Conservation (phyloP, 768 basidiomycete genomes). For the Leccinum pellstonianum region DNA sequence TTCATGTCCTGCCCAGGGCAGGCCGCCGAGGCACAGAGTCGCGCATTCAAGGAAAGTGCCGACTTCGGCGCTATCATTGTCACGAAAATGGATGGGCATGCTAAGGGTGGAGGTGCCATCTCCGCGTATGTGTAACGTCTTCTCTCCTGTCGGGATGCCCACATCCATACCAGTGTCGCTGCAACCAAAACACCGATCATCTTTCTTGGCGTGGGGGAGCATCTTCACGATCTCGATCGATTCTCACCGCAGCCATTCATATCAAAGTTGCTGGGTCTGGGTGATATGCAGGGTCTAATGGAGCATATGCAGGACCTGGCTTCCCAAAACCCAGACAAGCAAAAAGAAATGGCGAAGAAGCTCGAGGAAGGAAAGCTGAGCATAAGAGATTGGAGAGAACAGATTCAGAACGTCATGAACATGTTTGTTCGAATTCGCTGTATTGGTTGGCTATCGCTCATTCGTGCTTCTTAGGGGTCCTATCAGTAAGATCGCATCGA, state of each 20-base stretch:
- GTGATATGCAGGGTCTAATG: conserved; percentile 95
- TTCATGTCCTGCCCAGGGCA: conserved; percentile 56
- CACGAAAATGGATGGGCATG: conserved; percentile 99
- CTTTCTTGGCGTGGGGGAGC: conserved; percentile 97
- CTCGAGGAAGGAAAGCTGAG: conserved; percentile 96
- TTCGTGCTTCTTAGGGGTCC: conserved; percentile 71
- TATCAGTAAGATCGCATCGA: conserved; percentile 95
- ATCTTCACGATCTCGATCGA: conserved; percentile 93
- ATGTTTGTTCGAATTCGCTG: conserved; percentile 57
- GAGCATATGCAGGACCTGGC: conserved; percentile 98
- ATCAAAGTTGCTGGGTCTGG: conserved; percentile 91
- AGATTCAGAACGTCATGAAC: conserved; percentile 96
- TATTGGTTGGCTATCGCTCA: conserved; percentile 7
- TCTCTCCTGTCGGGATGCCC: conserved; percentile 3
- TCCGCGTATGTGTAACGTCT: conserved; percentile 72
- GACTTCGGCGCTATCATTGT: conserved; percentile 99
- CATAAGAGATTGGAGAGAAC: conserved; percentile 97
- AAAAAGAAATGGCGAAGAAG: conserved; percentile 98
- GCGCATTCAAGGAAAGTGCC: conserved; percentile 96
- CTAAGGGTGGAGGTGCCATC: conserved; percentile 98
- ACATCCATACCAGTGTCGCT: conserved; percentile 70
- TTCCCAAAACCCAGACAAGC: conserved; percentile 90
- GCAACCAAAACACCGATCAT: conserved; percentile 98
- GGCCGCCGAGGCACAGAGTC: conserved; percentile 94
- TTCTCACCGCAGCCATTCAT: conserved; percentile 98